These are phyloP conservation scores for Aspergillus brasiliensis DNA, from an alignment of 2,329 filamentous ascomycete genomes.

Conservation along the genomic window DNA sequence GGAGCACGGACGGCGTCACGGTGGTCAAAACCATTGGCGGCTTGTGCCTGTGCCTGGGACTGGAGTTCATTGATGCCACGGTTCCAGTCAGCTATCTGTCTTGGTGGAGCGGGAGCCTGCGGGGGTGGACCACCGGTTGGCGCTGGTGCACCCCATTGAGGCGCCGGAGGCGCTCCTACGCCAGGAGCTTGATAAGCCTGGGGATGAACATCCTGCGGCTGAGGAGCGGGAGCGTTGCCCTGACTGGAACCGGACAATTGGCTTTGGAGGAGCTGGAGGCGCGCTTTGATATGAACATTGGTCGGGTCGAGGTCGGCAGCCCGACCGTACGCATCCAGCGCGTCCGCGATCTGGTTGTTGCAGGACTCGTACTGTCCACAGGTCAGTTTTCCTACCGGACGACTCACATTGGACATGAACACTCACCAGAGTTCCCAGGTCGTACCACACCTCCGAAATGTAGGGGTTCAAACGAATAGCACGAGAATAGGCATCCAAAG, in stretches of 20 bases:
- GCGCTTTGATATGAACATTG: conserved; percentile 95
- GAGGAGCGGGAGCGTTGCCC: conserved; percentile 67
- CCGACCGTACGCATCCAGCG: conserved; percentile 90
- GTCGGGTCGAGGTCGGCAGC: conserved; percentile 90
- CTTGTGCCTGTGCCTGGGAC: conserved; percentile 49
- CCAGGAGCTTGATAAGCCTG: conserved; percentile 86
- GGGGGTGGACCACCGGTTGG: conserved; percentile 48
- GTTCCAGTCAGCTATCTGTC: conserved; percentile 62
- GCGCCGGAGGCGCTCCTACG: conserved; percentile 79
- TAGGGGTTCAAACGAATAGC: conserved; percentile 96
- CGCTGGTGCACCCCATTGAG: conserved; percentile 83
- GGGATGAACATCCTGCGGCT: conserved; percentile 93
- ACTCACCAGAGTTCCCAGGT: conserved; percentile 89
- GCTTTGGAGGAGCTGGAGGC: conserved; percentile 83
- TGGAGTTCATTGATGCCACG: conserved; percentile 77
- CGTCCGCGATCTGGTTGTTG: conserved; percentile 97
- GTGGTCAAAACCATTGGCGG: conserved; percentile 77
- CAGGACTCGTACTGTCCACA: conserved; percentile 83
- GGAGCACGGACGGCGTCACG: conserved; percentile 71
- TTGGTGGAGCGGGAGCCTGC: conserved; percentile 66
- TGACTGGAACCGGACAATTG: conserved; percentile 70
- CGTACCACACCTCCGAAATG: conserved; percentile 99
- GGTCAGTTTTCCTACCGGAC: conserved; percentile 3
- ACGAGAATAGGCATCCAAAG: conserved; percentile 93
- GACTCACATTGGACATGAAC: neutral